A percentile compares a stretch with the other conserved stretches of the same genome.
phyloP scores from a whole-genome alignment of 495 filamentous ascomycete genomes.

The Neurospora pannonica region DNA sequence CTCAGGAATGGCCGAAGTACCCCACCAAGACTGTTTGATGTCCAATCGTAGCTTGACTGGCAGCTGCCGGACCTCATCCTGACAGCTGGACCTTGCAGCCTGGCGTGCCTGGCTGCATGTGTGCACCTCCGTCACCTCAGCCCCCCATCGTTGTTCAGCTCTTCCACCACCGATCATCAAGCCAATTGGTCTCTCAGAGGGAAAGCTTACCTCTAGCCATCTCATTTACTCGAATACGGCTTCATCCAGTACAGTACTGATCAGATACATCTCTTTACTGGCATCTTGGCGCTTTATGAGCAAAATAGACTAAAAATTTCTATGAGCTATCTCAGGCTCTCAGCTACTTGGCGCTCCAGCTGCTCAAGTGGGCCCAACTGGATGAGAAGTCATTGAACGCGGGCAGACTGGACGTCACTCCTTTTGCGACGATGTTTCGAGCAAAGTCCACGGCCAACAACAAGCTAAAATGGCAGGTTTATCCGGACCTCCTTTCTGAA shows the following conservation, averaged over 20 bases:
- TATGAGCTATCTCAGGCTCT: neutral
- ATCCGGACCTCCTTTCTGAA: neutral
- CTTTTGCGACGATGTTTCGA: neutral
- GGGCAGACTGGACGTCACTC: neutral
- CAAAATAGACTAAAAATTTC: neutral
- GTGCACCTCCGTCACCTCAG: neutral
- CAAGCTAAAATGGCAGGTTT: neutral
- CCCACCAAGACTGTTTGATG: neutral
- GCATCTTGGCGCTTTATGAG: neutral
- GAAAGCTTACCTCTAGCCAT: neutral
- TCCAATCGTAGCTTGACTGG: neutral
- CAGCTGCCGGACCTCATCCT: neutral
- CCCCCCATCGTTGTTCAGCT: neutral
- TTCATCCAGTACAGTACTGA: neutral
- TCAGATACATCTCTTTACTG: neutral
- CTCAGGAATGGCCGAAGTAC: neutral
- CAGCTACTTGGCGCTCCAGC: neutral
- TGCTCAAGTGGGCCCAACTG: neutral
- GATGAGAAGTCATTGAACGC: neutral
- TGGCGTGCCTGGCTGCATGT: neutral
- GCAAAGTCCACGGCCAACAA: neutral
- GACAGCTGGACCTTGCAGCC: neutral
- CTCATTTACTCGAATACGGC: neutral
- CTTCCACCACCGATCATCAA: neutral
- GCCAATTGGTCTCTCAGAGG: neutral